Base-by-base conservation (phyloP, 257 asterid genomes). In the Misopates orontium region DNA sequence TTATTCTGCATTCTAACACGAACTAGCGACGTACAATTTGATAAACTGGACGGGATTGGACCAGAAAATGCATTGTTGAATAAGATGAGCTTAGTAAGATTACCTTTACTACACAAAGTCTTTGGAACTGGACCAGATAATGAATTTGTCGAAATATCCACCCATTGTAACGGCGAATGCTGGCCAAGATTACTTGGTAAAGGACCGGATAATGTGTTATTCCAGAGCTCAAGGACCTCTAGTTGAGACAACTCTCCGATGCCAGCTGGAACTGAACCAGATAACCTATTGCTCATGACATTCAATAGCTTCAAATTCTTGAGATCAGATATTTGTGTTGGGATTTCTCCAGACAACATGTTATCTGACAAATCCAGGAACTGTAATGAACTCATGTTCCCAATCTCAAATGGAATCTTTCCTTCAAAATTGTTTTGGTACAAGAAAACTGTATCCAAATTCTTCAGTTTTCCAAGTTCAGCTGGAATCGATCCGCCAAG, bases 121-220 rank as follows among this genome's bases (percentile, higher is more conserved):
- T 54, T 22, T 0, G 92, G 92, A 18, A 85, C 78, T 21, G 71
- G 69, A 16, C 92, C 92, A 0, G 84, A 71, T 22, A 84, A 57
- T 11, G 55, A 61, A 51, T 85, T 85, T 4, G 83, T 69, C 0
- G 91, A 85, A 54, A 82, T 40, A 21, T 85, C 91, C 18, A 85
- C 65, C 83, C 81, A 73, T 3, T 59, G 65, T 3, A 85, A 79
- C 0, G 84, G 80, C 6, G 86, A 71, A 44, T 60, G 28, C 18
- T 19, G 52, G 19, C 91, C 91, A 16, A 85, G 81, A 71, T 79
- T 60, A 21, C 56, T 60, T 0, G 87, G 87, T 8, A 82, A 69
- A 13, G 57, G 19, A 16, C 85, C 87, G 0, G 80, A 68, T 7
- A 82, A 55, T 0, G 71, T 53, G 71, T 82, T 82, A 65, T 75